phyloP scores from a whole-genome alignment of 495 filamentous ascomycete genomes.

The Cercophora samala region DNA sequence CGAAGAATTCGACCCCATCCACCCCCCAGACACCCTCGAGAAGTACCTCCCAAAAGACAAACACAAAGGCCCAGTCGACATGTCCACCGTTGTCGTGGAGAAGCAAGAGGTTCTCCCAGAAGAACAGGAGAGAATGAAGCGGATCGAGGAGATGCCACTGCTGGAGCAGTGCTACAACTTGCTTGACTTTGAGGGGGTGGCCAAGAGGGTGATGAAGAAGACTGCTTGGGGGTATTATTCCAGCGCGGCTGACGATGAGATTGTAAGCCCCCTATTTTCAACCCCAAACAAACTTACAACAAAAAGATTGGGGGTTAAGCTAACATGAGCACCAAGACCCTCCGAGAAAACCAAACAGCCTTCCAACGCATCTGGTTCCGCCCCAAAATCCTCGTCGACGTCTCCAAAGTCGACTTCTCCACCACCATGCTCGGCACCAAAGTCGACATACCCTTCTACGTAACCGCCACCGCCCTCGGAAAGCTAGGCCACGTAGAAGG shows the following conservation, averaged over 20 bases:
- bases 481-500: constrained; percentile 88
- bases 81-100: constrained; percentile 74
- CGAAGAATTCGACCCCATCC: constrained; percentile 76
- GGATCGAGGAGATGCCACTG: constrained; percentile 73
- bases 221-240: constrained; percentile 96
- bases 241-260: constrained; percentile 93
- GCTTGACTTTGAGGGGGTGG: constrained; percentile 91
- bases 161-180: constrained; percentile 92
- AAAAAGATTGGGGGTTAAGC: too few species aligned
- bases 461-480: constrained; percentile 86
- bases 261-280: constrained; percentile 34
- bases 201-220: constrained; percentile 85
- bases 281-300: too few species aligned
- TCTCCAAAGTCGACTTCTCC: constrained; percentile 76
- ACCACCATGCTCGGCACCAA: constrained; percentile 91
- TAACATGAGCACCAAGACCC: constrained; percentile 43
- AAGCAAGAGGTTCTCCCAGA: constrained; percentile 69
- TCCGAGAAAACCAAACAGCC: constrained; percentile 94
- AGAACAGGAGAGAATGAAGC: constrained; percentile 69
- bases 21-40: constrained; percentile 72
- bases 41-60: constrained; percentile 81
- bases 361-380: constrained; percentile 99
- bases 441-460: constrained; percentile 80
- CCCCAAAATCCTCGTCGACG: constrained; percentile 78
- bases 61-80: constrained; percentile 88